Percentiles rank a stretch among this genome's conserved stretches.
Conservation (phyloP, 345 rosid species). For the Lepidium aucheri region DNA sequence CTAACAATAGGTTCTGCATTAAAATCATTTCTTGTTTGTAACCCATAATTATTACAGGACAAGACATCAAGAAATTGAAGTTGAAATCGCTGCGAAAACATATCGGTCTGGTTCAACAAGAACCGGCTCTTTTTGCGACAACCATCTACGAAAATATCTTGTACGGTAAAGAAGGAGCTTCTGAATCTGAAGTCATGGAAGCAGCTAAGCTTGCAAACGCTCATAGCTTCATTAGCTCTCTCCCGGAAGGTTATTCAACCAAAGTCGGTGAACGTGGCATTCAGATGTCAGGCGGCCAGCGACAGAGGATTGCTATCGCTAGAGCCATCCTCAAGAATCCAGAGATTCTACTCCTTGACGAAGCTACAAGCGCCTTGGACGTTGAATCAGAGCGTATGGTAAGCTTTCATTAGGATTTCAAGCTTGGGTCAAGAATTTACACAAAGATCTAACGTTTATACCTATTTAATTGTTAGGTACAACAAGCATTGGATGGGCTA, state of each 20-base stretch:
- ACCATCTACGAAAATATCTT: conserved; percentile 79
- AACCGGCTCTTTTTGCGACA: conserved; percentile 82
- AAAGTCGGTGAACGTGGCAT: conserved; percentile 84
- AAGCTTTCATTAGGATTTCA: background rate
- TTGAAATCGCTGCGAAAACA: conserved; percentile 64
- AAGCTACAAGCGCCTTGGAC: conserved; percentile 90
- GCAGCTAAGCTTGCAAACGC: conserved; percentile 90
- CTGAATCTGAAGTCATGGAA: conserved; percentile 66
- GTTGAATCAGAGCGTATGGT: conserved; percentile 74
- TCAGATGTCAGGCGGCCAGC: conserved; percentile 87
- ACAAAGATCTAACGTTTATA: too few relatives aligned
- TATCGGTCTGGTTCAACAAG: conserved; percentile 86
- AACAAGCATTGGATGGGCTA: conserved; percentile 74
- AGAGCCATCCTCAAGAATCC: conserved; percentile 91
- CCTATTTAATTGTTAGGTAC: conserved; percentile 16
- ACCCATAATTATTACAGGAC: conserved; percentile 35
- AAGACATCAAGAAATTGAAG: conserved; percentile 53
- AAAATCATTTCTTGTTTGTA: too few relatives aligned
- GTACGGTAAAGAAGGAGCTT: conserved; percentile 81
- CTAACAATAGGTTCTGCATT: too few relatives aligned
- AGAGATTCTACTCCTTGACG: conserved; percentile 72
- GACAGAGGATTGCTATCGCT: conserved; percentile 89
- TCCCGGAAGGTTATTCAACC: conserved; percentile 77
- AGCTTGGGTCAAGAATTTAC: too few relatives aligned
- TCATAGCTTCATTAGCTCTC: conserved; percentile 68